These are phyloP conservation scores for Vishniacozyma victoriae DNA, from an alignment of 768 basidiomycete species.

Conservation along the genomic window DNA sequence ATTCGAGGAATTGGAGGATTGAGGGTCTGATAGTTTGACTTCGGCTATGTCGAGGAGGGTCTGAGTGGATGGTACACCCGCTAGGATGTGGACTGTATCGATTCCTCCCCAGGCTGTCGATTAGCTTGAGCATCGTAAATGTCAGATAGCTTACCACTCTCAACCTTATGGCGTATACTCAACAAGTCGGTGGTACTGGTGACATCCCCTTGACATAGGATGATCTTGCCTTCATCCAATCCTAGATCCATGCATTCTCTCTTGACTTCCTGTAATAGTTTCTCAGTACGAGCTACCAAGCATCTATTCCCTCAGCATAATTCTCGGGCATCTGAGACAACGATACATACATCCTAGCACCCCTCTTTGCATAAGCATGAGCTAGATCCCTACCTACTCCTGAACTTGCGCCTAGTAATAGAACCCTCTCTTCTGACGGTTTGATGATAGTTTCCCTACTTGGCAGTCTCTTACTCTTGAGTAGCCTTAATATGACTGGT, in stretches of 20 bases:
- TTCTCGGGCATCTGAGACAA: not conserved
- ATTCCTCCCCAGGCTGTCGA: constrained; percentile 68
- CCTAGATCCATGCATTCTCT: constrained; percentile 49
- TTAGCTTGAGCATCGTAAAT: not conserved
- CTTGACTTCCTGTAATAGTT: constrained; percentile 57
- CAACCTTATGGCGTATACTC: constrained; percentile 54
- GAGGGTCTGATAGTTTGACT: constrained; percentile 14
- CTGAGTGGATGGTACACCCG: constrained; percentile 75
- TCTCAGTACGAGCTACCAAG: constrained; percentile 62
- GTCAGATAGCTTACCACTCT: constrained; percentile 52
- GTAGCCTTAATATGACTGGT: constrained; percentile 13
- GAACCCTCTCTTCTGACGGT: constrained; percentile 60
- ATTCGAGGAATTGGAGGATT: not conserved
- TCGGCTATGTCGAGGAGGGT: constrained; percentile 70
- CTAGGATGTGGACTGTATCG: constrained; percentile 74
- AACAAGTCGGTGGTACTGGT: constrained; percentile 64
- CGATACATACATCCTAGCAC: constrained; percentile 52
- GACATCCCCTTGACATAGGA: constrained; percentile 62
- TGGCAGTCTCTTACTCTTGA: constrained; percentile 15
- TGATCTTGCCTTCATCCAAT: constrained; percentile 35
- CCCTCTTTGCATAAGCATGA: constrained; percentile 63
- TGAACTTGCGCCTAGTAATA: constrained; percentile 76
- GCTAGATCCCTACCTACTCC: constrained; percentile 74
- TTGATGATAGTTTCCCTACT: constrained; percentile 25
- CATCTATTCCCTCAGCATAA: constrained; percentile 49